Evolutionary conservation across 352 stramenopile species (phyloP), one percentile per base, ranked within the genome.

Genomic region (Phytophthora pinifolia): DNA sequence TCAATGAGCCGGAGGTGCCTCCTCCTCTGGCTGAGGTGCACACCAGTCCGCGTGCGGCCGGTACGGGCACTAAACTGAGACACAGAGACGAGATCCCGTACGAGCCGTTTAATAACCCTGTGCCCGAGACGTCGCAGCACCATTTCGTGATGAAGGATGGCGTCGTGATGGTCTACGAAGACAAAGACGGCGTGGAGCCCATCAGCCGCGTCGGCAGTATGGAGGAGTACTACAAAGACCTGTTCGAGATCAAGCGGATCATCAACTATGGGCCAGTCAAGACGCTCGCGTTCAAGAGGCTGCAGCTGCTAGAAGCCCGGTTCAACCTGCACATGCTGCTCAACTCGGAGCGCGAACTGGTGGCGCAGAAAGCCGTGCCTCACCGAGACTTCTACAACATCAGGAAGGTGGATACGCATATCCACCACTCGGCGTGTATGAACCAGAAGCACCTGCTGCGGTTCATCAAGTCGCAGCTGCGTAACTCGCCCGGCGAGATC

Each of bases 301-400:
- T 96, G 48, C 72, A 97, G 63, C 54, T 98, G 32, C 65, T 98
- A 10, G 88, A 97, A 57, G 81, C 87, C 29, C 76, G 88, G 25
- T 99, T 98, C 68, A 98, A 98, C 49, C 86, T 99, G 54, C 97
- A 99, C 70, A 83, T 88, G 38, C 82, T 98, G 29, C 79, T 99
- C 10, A 99, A 99, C 73, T 89, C 85, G n/a, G 77, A 98, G 30
- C 85, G 89, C 0, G 97, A 99, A 69, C 74, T 97, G 13, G 65
- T 96, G 38, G 94, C 96, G 42, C 95, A 99, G 58, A 98, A 97
- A 67, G 88, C 86, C 29, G 86, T 99, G 34, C 91, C 98, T 6
- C 96, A 98, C 45, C 97, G 96, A n/a, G 97, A 99, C 62, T 99
- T 99, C 64, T 99, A 99, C 77, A 97, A 98, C 53, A 94, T 98